Percentiles rank a stretch among this genome's conserved stretches.
Conservation (phyloP, 495 filamentous ascomycete genomes). For the Oidiodendron maius region DNA sequence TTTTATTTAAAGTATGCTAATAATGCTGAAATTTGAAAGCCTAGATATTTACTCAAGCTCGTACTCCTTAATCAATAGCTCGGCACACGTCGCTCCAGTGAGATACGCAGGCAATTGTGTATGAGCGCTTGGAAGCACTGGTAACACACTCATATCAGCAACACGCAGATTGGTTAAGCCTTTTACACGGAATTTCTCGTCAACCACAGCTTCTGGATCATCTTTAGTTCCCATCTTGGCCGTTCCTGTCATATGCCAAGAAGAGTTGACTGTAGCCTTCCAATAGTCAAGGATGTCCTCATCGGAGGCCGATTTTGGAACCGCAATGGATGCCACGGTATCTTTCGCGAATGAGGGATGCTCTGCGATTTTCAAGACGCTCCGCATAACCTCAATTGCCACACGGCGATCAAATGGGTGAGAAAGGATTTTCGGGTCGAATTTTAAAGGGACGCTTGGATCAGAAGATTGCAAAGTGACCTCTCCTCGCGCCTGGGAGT, state of each 20-base stretch:
- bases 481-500: constrained; percentile 17
- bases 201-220: constrained; percentile 34
- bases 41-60: not conserved
- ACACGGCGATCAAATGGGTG: constrained; percentile 43
- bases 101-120: constrained; percentile 31
- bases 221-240: constrained; percentile 37
- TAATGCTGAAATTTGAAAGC: no score
- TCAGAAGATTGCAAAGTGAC: constrained; percentile 22
- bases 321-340: constrained; percentile 29
- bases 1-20: no score
- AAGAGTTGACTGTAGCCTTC: constrained; percentile 22
- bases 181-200: constrained; percentile 35
- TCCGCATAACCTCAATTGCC: constrained; percentile 35
- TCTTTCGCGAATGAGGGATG: constrained; percentile 37
- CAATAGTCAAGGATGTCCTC: constrained; percentile 42
- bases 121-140: constrained; percentile 29
- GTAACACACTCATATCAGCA: constrained; percentile 47
- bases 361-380: constrained; percentile 29
- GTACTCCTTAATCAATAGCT: constrained; percentile 40
- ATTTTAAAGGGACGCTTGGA: constrained; percentile 12
- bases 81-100: constrained; percentile 33
- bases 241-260: constrained; percentile 24
- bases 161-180: constrained; percentile 41
- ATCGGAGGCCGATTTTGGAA: constrained; percentile 37
- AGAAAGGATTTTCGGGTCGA: constrained; percentile 23